Evolutionary conservation across 768 basidiomycete genomes (phyloP), one percentile per base, ranked within the genome.

Genomic region (Atractiella rhizophila): DNA sequence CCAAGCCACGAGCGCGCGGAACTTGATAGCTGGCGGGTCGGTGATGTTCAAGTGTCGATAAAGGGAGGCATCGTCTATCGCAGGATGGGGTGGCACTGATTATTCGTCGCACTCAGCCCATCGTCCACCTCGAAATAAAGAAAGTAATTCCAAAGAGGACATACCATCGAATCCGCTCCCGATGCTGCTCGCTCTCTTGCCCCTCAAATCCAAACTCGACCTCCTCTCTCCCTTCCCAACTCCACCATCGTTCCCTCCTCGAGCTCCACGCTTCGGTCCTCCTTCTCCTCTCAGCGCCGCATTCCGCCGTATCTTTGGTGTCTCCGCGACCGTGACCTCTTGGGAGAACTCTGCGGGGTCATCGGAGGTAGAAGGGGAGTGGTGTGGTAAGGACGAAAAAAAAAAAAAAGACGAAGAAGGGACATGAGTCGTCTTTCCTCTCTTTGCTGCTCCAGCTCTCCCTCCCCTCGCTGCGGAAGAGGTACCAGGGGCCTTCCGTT

Each of bases 81-180:
- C 29, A 6, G 42, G 42, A 23, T 43, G 42, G 23, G 42, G 42
- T 8, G 39, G 21, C 6, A 37, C 42, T 43, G 35, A 15, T 13
- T 10, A 15, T 15, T 13, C 13, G 15, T 15, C 13, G 10, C 10
- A 18, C 10, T 15, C 35, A 36, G 35, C 35, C 15, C 15, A 10
- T 36, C 15, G 21, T 15, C 21, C 10, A 9, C 10, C 12, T 36
- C 15, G 12, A 9, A 36, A n/a, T 8, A 37, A 39, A 11, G 33
- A 25, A 18, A 15, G 5, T 10, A 25, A n/a, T 5, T 26, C 4
- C 13, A 25, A 21, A 40, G 24, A 13, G 36, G 8, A 26, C 42
- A 6, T 12, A 43, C 42, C 36, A 29, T 43, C 42, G 16, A 43
- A 42, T 8, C 42, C 42, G 24, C 39, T 43, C 18, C 42, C 42